Evolutionary conservation across 805 yeast species (phyloP).

Genomic region (Starmerella kuoi): DNA sequence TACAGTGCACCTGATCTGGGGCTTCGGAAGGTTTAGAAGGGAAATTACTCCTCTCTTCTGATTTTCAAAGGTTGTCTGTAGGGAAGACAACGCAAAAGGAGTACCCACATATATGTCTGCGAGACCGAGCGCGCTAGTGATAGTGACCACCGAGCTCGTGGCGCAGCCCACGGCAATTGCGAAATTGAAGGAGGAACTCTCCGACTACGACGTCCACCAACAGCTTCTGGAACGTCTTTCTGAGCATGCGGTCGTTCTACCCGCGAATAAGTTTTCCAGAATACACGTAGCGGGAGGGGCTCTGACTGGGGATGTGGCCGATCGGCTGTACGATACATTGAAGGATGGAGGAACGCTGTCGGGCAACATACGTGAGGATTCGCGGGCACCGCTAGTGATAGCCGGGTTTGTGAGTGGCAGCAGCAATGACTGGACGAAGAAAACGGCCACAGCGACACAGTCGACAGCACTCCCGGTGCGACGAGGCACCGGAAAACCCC

Average conservation of each 20-base stretch:
- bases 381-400: constrained; percentile 30
- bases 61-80: too few relatives aligned
- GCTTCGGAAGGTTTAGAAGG: too few relatives aligned
- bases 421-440: constrained; percentile 20
- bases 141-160: constrained; percentile 22
- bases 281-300: constrained; percentile 26
- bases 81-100: too few relatives aligned
- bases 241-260: constrained; percentile 26
- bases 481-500: not conserved
- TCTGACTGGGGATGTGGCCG: constrained; percentile 20
- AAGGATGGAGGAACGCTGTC: constrained; percentile 26
- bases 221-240: constrained; percentile 33
- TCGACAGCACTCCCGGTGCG: not conserved
- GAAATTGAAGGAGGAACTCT: constrained; percentile 11
- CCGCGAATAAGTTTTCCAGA: constrained; percentile 21
- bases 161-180: constrained; percentile 19
- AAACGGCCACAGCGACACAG: constrained; percentile 4
- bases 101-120: too few relatives aligned
- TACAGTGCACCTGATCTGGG: too few relatives aligned
- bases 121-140: constrained; percentile 13
- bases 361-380: constrained; percentile 23
- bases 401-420: constrained; percentile 29
- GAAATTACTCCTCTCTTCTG: too few relatives aligned
- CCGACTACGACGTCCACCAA: constrained; percentile 20
- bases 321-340: constrained; percentile 25